Evolutionary conservation across 1,284 basidiomycete genomes (phyloP).

Genomic region (Leucoagaricus sp.): DNA sequence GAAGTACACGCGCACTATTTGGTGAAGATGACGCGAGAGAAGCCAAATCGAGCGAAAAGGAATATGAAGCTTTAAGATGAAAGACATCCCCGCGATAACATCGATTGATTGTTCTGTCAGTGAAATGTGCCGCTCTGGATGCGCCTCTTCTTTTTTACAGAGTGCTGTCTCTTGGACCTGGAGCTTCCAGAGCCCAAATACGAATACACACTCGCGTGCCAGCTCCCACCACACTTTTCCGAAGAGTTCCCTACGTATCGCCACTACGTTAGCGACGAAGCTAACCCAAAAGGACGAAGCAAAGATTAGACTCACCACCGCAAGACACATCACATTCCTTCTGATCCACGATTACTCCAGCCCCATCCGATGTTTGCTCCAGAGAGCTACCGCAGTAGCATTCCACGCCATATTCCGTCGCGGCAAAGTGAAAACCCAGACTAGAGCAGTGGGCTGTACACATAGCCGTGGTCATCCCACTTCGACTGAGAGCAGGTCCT

Average conservation of each 20-base stretch:
- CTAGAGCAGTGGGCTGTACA: conserved; percentile 28
- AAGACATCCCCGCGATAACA: too few species aligned
- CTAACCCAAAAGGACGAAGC: neutral
- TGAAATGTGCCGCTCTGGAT: neutral
- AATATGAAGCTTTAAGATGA: neutral
- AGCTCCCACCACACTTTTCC: conserved; percentile 30
- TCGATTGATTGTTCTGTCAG: too few species aligned
- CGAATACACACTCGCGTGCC: conserved; percentile 28
- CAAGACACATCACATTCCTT: conserved; percentile 29
- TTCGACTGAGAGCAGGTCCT: conserved; percentile 16
- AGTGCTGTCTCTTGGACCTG: conserved; percentile 4
- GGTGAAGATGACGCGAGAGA: too few species aligned
- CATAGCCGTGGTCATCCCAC: conserved; percentile 29
- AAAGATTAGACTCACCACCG: conserved; percentile 25
- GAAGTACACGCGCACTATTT: too few species aligned
- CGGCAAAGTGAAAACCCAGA: conserved; percentile 33
- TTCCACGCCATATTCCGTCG: conserved; percentile 31
- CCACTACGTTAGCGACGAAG: neutral
- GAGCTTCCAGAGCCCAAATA: conserved; percentile 15
- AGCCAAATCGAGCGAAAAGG: neutral
- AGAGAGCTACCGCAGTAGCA: conserved; percentile 31
- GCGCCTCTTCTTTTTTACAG: neutral
- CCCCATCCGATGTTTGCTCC: conserved; percentile 13
- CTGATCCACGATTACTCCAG: conserved; percentile 18
- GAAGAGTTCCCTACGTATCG: conserved; percentile 21